phyloP scores from a whole-genome alignment of 495 filamentous ascomycete species.

The Patellaria atrata region DNA sequence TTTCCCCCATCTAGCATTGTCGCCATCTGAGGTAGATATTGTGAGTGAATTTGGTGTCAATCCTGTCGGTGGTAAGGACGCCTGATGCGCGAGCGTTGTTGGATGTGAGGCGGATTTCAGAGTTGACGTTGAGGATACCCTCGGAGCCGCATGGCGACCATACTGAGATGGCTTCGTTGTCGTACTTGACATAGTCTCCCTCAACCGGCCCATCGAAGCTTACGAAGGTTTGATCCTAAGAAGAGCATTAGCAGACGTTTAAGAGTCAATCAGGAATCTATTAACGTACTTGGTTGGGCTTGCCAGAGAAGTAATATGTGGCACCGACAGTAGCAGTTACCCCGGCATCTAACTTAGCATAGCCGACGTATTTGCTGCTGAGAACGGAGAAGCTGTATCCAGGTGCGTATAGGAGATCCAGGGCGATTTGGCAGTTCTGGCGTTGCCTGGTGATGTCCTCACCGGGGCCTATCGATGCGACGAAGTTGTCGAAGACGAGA shows the following conservation, averaged over 20 bases:
- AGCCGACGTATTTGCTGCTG: slow-evolving; percentile 34
- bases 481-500: slow-evolving; percentile 14
- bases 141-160: slow-evolving; percentile 20
- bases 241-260: not conserved
- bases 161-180: slow-evolving; percentile 13
- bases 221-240: slow-evolving; percentile 8
- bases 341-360: slow-evolving; percentile 27
- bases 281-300: slow-evolving; percentile 17
- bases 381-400: slow-evolving; percentile 36
- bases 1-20: slow-evolving; percentile 15
- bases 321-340: slow-evolving; percentile 31
- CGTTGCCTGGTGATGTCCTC: slow-evolving; percentile 26
- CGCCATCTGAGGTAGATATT: slow-evolving; percentile 19
- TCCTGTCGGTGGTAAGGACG: slow-evolving; percentile 23
- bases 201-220: slow-evolving; percentile 11
- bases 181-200: slow-evolving; percentile 16
- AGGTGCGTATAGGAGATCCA: slow-evolving; percentile 31
- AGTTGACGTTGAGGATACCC: slow-evolving; percentile 21
- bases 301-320: slow-evolving; percentile 36
- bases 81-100: slow-evolving; percentile 13
- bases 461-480: slow-evolving; percentile 28
- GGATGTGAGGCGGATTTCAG: slow-evolving; percentile 17
- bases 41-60: slow-evolving; percentile 22
- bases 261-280: not conserved
- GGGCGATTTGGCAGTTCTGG: slow-evolving; percentile 37